Percentiles rank a stretch among this genome's conserved stretches.
These are phyloP conservation scores for Camellia oleifera DNA, from an alignment of 179 eudicot genomes.

Conservation along the genomic window DNA sequence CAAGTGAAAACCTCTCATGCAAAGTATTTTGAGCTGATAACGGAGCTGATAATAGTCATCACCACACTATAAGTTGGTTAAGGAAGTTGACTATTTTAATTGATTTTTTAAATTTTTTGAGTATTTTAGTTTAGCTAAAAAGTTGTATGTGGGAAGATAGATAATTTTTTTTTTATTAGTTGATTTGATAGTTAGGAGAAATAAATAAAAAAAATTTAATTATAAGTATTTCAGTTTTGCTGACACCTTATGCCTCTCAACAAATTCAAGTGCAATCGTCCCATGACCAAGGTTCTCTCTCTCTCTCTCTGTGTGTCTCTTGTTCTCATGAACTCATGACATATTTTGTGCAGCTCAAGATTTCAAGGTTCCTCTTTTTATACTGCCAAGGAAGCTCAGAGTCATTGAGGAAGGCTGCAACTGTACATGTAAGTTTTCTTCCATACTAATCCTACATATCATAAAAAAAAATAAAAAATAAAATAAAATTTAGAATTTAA, in stretches of 20 bases:
- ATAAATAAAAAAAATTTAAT: no score
- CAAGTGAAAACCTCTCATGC: neutral
- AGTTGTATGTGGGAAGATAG: no score
- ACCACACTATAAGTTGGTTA: neutral
- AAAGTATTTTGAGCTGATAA: neutral
- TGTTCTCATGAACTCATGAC: neutral
- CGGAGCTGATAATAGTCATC: slow-evolving; percentile 9
- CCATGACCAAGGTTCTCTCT: slow-evolving; percentile 16
- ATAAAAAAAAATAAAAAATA: no score
- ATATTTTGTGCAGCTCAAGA: slow-evolving; percentile 19
- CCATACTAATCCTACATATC: no score
- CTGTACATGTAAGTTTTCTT: slow-evolving; percentile 11
- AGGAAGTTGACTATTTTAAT: no score
- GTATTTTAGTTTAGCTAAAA: no score
- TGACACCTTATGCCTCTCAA: slow-evolving; percentile 14
- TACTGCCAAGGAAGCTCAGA: slow-evolving; percentile 32
- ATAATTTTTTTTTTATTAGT: no score
- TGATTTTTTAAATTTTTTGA: no score
- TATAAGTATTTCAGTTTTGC: slow-evolving; percentile 7
- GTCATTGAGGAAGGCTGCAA: slow-evolving; percentile 16
- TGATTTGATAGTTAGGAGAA: no score
- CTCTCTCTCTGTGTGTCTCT: neutral
- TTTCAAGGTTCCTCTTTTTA: neutral
- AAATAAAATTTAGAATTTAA: no score
- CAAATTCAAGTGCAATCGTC: slow-evolving; percentile 11